A percentile compares a stretch with the other conserved stretches of the same genome.
These are phyloP conservation scores for Solanum hybrid DNA, from an alignment of 305 asterid genomes.

Conservation along the genomic window DNA sequence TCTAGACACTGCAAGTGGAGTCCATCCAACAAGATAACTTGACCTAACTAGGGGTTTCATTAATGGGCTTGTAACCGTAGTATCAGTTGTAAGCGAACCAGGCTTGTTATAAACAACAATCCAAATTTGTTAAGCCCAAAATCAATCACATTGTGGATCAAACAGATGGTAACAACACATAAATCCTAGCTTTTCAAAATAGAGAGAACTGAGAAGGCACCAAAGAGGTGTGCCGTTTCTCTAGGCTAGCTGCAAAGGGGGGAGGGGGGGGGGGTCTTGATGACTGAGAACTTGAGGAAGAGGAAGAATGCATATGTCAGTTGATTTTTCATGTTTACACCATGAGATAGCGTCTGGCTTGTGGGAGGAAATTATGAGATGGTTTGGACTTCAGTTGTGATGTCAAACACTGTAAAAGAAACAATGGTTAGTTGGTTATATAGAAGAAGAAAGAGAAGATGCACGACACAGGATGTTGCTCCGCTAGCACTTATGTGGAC, in stretches of 20 bases:
- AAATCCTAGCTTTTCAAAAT: neutral
- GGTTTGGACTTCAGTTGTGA: neutral
- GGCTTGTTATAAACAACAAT: neutral
- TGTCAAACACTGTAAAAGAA: neutral
- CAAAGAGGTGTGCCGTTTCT: neutral
- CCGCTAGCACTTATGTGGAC: neutral
- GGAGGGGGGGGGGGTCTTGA: neutral
- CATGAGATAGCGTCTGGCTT: neutral
- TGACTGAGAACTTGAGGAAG: neutral
- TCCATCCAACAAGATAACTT: neutral
- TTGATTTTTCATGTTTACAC: neutral
- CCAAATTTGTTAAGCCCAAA: neutral
- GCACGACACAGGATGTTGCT: neutral
- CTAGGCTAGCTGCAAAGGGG: neutral
- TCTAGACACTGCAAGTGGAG: neutral
- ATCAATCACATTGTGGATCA: neutral
- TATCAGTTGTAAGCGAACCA: neutral
- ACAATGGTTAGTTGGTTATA: neutral
- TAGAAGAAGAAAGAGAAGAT: neutral
- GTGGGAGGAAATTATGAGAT: neutral
- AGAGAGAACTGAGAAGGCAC: neutral
- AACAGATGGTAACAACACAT: neutral
- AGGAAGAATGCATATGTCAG: neutral
- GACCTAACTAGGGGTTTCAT: neutral
- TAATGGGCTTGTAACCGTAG: neutral